phyloP scores from a whole-genome alignment of 2,329 filamentous ascomycete species.

The Dactylonectria macrodidyma region DNA sequence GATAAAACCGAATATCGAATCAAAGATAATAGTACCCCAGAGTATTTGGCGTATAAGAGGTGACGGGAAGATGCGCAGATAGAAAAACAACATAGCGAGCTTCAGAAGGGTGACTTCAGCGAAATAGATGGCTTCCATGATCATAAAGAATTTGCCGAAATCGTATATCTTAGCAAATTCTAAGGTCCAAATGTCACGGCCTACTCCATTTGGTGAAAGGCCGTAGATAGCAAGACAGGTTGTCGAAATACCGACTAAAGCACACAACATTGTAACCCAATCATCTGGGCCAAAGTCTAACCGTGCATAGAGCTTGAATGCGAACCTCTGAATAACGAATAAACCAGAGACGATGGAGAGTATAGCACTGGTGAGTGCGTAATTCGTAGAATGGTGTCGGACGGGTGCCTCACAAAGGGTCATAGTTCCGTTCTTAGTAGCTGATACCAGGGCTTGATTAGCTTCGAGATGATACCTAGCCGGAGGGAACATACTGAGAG shows the following conservation, averaged over 20 bases:
- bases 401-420: not conserved
- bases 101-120: slow-evolving; percentile 26
- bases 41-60: not conserved
- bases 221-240: not conserved
- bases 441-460: not conserved
- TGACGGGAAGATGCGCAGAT: slow-evolving; percentile 28
- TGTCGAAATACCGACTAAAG: not conserved
- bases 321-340: not conserved
- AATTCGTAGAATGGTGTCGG: not conserved
- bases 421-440: not conserved
- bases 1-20: not conserved
- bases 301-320: not conserved
- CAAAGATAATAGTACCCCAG: slow-evolving; percentile 21
- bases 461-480: not conserved
- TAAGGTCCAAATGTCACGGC: slow-evolving; percentile 23
- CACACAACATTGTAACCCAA: not conserved
- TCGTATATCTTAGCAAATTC: slow-evolving; percentile 2
- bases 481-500: not conserved
- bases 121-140: slow-evolving; percentile 18
- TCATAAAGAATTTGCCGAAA: slow-evolving; percentile 19
- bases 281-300: not conserved
- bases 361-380: not conserved
- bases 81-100: slow-evolving; percentile 29
- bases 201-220: slow-evolving; percentile 24
- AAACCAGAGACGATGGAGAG: not conserved